Base-by-base conservation (phyloP, 495 filamentous ascomycete species). In the Penicillium samsonianum region DNA sequence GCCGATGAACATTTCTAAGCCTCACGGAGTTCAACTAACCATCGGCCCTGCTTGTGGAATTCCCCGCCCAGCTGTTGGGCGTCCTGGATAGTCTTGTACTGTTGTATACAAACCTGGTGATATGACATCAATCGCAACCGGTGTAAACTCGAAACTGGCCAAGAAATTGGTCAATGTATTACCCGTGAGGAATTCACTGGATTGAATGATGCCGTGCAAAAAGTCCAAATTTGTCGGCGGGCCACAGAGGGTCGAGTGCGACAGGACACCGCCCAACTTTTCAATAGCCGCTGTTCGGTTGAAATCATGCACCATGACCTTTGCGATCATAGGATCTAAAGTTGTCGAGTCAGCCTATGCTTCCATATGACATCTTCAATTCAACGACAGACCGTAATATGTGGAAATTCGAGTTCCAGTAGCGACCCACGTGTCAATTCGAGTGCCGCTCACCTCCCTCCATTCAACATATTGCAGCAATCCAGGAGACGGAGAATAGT, bases 361-460 rank as follows among this genome's bases (percentile, higher is more conserved):
- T 40, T 7, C 11, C 10, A 44, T 5, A 23, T 23, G 6, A 45
- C 5, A 35, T 30, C 4, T 17, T 20, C 1, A 3, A 11, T 16
- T 2, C 47, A 12, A 41, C 25, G 17, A 65, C 70, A 25, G 52
- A 79, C 75, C 80, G 57, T 85, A 86, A 59, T 80, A 72, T 41
- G 83, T 73, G 16, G 79, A 78, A 19, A 87, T 73, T 30, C 74
- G 74, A 11, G 77, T 76, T 11, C 84, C 84, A 2, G 75, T 77
- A 35, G 76, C 75, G 5, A 87, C 76, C 83, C 84, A 88, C 3
- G 85, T 86, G 61, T 88, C 85, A 40, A 87, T 78, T 31, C 85
- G 75, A 23, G 72, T 67, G 1, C 75, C 79, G 10, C 67, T 51
- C 0, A 74, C 47, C 42, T 72, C 61, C 35, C 71, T 68, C 79